phyloP scores from a whole-genome alignment of 192 early-diverging fungal genomes.

The Coemansia reversa region DNA sequence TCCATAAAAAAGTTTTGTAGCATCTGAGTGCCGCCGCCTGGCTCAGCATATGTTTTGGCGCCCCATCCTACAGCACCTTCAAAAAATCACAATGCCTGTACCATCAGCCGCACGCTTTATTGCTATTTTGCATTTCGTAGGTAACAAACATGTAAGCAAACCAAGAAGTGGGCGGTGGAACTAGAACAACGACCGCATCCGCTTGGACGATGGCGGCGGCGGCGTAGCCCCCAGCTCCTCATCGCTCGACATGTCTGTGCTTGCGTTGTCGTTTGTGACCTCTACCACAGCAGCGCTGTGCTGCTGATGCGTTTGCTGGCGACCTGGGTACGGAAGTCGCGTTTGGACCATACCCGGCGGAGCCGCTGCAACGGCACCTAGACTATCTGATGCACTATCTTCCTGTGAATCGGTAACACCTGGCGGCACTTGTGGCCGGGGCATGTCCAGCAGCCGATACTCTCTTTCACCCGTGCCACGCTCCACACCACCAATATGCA shows the following conservation, averaged over 20 bases:
- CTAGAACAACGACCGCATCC: slow-evolving; percentile 37
- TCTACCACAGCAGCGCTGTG: not conserved
- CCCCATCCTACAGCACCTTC: no score
- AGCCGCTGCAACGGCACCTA: slow-evolving; percentile 6
- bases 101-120: no score
- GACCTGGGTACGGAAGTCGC: slow-evolving; percentile 21
- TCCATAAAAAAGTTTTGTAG: slow-evolving; percentile 43
- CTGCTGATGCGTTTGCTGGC: not conserved
- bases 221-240: slow-evolving; percentile 50
- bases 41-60: not conserved
- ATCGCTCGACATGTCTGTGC: slow-evolving; percentile 30
- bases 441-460: slow-evolving; percentile 48
- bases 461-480: slow-evolving; percentile 7
- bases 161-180: not conserved
- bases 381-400: slow-evolving; percentile 1
- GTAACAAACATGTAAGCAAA: not conserved
- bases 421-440: slow-evolving; percentile 41
- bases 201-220: slow-evolving; percentile 45
- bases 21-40: slow-evolving; percentile 8
- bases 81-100: no score
- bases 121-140: no score
- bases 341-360: slow-evolving; percentile 45
- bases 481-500: not conserved
- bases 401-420: slow-evolving; percentile 40
- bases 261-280: not conserved